A percentile compares a stretch with the other conserved stretches of the same genome.
These are phyloP conservation scores for Mycena chlorophos DNA, from an alignment of 768 basidiomycete genomes.

Conservation along the genomic window DNA sequence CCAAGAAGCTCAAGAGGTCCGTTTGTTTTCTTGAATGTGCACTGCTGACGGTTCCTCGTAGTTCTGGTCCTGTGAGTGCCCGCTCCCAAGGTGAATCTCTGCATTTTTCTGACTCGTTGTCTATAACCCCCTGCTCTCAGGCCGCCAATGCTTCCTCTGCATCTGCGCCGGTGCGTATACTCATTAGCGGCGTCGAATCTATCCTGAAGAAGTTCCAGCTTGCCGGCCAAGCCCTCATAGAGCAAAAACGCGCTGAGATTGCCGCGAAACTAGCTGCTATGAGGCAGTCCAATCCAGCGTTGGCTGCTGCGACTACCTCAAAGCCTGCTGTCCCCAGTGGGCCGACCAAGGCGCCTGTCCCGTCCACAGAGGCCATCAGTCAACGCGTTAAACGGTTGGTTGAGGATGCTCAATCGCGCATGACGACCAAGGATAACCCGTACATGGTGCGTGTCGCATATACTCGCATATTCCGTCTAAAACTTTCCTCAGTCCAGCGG, in stretches of 20 bases:
- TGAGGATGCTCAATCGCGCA: constrained; percentile 76
- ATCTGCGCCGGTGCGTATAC: constrained; percentile 47
- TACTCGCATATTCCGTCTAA: not conserved
- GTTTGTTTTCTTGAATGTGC: constrained; percentile 22
- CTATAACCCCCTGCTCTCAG: constrained; percentile 70
- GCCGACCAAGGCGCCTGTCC: constrained; percentile 40
- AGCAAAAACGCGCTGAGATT: constrained; percentile 82
- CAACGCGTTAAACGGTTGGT: constrained; percentile 62
- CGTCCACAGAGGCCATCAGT: constrained; percentile 60
- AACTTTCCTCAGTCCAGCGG: constrained; percentile 43
- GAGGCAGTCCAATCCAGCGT: constrained; percentile 40
- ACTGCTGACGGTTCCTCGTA: constrained; percentile 23
- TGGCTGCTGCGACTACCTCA: constrained; percentile 41
- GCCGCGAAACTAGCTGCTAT: constrained; percentile 83
- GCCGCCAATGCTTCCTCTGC: constrained; percentile 47
- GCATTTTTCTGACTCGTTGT: constrained; percentile 56
- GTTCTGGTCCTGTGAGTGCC: constrained; percentile 71
- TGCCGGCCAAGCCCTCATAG: constrained; percentile 66
- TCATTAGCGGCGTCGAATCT: constrained; percentile 12
- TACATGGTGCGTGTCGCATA: constrained; percentile 62
- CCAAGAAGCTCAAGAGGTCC: constrained; percentile 72
- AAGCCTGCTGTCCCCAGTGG: constrained; percentile 41
- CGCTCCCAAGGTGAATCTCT: constrained; percentile 75
- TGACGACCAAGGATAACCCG: constrained; percentile 78
- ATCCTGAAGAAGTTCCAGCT: constrained; percentile 32